phyloP scores from a whole-genome alignment of 1,284 basidiomycete genomes.

The Cryptococcus hybrid region DNA sequence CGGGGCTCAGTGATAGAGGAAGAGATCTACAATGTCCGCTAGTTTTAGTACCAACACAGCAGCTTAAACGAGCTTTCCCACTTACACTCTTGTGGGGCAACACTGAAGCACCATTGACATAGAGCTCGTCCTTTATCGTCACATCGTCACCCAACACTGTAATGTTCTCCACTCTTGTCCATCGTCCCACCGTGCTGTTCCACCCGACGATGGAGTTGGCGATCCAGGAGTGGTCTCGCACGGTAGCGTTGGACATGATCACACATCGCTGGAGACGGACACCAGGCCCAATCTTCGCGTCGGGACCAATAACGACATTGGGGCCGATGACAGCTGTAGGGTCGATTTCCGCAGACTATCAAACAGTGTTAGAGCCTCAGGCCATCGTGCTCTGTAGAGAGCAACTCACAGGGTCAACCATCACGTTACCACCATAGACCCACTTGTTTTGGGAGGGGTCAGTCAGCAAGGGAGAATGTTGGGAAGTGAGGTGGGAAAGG shows the following conservation, averaged over 20 bases:
- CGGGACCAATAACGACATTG: constrained; percentile 56
- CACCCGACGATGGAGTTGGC: constrained; percentile 56
- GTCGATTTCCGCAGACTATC: constrained; percentile 53
- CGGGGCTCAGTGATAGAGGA: constrained; percentile 52
- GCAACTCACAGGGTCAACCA: constrained; percentile 51
- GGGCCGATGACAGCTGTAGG: constrained; percentile 55
- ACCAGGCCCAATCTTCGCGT: constrained; percentile 54
- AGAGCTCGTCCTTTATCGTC: constrained; percentile 57
- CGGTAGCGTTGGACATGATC: constrained; percentile 53
- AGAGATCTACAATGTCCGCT: constrained; percentile 41
- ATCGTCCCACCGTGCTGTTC: constrained; percentile 56
- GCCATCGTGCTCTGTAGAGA: constrained; percentile 13
- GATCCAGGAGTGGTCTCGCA: constrained; percentile 57
- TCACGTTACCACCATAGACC: constrained; percentile 55
- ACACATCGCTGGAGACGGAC: constrained; percentile 57
- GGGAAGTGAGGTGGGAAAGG: constrained; percentile 53
- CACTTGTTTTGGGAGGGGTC: constrained; percentile 54
- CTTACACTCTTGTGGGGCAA: constrained; percentile 55
- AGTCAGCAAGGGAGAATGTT: constrained; percentile 50
- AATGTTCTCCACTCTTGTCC: constrained; percentile 55
- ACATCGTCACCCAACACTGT: constrained; percentile 57
- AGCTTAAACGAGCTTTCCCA: constrained; percentile 3
- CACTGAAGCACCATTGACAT: constrained; percentile 55
- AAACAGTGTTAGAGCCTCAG: constrained; percentile 3
- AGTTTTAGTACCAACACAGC: not conserved